A percentile compares a stretch with the other conserved stretches of the same genome.
These are phyloP conservation scores for Arxiozyma slooffiae DNA, from an alignment of 1,139 yeast species.

Conservation along the genomic window DNA sequence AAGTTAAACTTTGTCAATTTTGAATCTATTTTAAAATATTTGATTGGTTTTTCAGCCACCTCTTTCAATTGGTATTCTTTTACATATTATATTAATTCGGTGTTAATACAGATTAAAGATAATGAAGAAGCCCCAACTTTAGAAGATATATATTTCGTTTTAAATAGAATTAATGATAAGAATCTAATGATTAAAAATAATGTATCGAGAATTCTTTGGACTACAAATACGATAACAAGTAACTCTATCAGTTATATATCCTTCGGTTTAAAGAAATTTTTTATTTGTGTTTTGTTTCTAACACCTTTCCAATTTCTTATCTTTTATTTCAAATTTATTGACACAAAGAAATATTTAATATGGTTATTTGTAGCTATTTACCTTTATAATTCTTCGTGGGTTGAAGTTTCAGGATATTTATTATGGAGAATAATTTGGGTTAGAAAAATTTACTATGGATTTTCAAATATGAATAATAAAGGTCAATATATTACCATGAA, in stretches of 20 bases:
- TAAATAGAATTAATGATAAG: constrained; percentile 23
- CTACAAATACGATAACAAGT: not conserved
- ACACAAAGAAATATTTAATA: constrained; percentile 2
- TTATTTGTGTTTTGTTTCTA: not conserved
- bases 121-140: constrained; percentile 28
- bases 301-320: constrained; percentile 7
- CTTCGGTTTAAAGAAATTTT: not conserved
- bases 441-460: constrained; percentile 14
- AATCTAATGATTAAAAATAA: constrained; percentile 17
- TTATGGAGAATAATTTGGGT: constrained; percentile 23
- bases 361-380: constrained; percentile 7
- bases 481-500: not conserved
- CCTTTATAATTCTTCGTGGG: constrained; percentile 24
- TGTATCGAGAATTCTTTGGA: constrained; percentile 7
- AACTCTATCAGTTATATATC: not conserved
- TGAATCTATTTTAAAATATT: constrained; percentile 3
- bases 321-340: not conserved
- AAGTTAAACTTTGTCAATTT: not conserved
- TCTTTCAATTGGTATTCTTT: constrained; percentile 12
- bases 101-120: constrained; percentile 14
- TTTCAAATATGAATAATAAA: not conserved
- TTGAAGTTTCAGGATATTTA: constrained; percentile 22
- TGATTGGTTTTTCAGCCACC: constrained; percentile 19
- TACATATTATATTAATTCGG: constrained; percentile 18
- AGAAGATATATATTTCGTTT: constrained; percentile 25